Evolutionary conservation across 1,284 basidiomycete species (phyloP), one percentile per base, ranked within the genome.

Genomic region (Marasmius sp.): DNA sequence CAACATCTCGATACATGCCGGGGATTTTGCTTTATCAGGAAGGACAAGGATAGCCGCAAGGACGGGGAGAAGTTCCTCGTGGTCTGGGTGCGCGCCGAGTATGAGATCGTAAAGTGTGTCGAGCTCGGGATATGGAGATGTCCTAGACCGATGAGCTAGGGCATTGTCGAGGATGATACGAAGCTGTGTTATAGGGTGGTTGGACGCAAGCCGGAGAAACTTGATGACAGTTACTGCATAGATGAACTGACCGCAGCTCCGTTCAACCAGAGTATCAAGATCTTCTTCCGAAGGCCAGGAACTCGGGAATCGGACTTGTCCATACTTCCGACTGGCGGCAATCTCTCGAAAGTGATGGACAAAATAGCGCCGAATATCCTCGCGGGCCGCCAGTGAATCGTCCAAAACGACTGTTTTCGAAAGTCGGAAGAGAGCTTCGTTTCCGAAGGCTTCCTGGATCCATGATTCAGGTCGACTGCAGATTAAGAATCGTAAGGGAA

Each of bases 391-490:
- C 6, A 9, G 50, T 7, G 4, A 22, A 20, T 37, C n/a, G 22
- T 59, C 48, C 8, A 59, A 37, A 8, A 20, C 7, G 7, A 47
- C n/a, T 1, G n/a, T 16, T 47, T 47, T 47, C n/a, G 16, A 18
- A n/a, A 55, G 36, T 16, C 1, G 12, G 3, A 8, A n/a, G 10
- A 18, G 8, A 38, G 11, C 1, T 20, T 14, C 10, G n/a, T 38
- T 45, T 4, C 64, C 37, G 55, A 70, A 66, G 6, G 56, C 39
- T 10, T 61, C 59, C 6, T 38, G 58, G 47, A 70, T 68, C 9
- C 59, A 61, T 2, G 63, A 63, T 45, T 68, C 65, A 9, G 66
- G 63, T 2, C 67, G 65, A 59, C 67, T 70, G 37, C 61, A 54
- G 47, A 70, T 64, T 10, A 68, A 48, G 48, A 68, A 62, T 7